Evolutionary conservation across 345 rosid species (phyloP).

Genomic region (Camelina sativa): DNA sequence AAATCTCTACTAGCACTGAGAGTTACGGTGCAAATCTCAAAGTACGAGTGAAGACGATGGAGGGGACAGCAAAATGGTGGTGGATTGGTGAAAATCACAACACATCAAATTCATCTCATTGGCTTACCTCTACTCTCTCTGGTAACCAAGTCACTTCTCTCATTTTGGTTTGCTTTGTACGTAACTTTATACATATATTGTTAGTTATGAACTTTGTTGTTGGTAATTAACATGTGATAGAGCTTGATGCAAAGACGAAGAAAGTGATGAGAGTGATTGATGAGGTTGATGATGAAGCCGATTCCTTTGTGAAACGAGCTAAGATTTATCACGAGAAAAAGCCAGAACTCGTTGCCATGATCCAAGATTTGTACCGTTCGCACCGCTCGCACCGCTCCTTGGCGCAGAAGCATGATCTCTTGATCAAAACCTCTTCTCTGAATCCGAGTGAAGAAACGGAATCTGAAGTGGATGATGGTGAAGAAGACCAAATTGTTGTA

Average conservation of each 20-base stretch:
- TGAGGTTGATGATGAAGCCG: constrained; percentile 26
- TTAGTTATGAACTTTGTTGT: not conserved
- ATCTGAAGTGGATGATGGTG: not conserved
- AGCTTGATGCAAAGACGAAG: constrained; percentile 28
- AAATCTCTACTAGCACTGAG: not conserved
- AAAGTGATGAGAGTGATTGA: constrained; percentile 21
- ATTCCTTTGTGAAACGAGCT: constrained; percentile 26
- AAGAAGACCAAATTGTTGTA: not conserved
- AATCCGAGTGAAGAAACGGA: not conserved
- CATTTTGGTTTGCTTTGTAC: not conserved
- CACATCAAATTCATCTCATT: constrained; percentile 24
- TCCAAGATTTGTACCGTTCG: constrained; percentile 30
- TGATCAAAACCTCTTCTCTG: not conserved
- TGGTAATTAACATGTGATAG: not conserved
- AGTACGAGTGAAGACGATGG: not conserved
- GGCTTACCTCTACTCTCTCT: constrained; percentile 28
- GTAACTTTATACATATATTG: not conserved
- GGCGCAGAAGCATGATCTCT: constrained; percentile 12
- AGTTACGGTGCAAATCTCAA: not conserved
- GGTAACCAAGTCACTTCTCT: not conserved
- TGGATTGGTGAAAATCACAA: constrained; percentile 22
- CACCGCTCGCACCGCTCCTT: constrained; percentile 22
- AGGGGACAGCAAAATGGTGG: constrained; percentile 27
- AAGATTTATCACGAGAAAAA: constrained; percentile 19
- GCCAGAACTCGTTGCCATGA: constrained; percentile 23